phyloP scores from a whole-genome alignment of 805 yeast genomes.

The Cyberlindnera maclurae region DNA sequence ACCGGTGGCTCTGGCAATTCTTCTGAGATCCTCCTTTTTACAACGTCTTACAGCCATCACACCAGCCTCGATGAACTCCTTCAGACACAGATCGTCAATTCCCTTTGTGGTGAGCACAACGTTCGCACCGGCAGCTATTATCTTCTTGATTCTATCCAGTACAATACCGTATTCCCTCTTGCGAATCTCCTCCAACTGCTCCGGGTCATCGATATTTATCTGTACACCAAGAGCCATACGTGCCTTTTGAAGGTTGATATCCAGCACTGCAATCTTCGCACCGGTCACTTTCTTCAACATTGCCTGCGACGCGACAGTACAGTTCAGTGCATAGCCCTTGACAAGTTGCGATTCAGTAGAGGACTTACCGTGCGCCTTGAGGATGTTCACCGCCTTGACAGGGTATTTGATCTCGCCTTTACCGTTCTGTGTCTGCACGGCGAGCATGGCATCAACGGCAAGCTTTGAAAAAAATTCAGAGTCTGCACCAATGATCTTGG shows the following conservation, averaged over 20 bases:
- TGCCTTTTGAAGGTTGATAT: conserved; percentile 90
- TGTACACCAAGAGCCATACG: conserved; percentile 98
- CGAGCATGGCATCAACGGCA: conserved; percentile 93
- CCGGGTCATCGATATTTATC: conserved; percentile 95
- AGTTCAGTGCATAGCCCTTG: conserved; percentile 92
- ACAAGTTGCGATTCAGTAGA: conserved; percentile 80
- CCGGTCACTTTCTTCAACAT: conserved; percentile 66
- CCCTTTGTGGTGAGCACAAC: conserved; percentile 93
- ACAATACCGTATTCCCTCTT: conserved; percentile 76
- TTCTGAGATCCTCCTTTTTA: conserved; percentile 90
- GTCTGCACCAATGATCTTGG: conserved; percentile 92
- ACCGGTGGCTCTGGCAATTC: conserved; percentile 97
- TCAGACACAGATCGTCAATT: conserved; percentile 97
- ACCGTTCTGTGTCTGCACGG: conserved; percentile 83
- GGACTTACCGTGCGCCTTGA: conserved; percentile 96
- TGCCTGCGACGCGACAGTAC: conserved; percentile 96
- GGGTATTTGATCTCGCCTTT: conserved; percentile 92
- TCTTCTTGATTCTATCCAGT: conserved; percentile 69
- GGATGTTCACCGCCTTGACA: conserved; percentile 90
- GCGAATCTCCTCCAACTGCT: conserved; percentile 91
- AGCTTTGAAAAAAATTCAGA: conserved; percentile 81
- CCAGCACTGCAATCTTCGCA: conserved; percentile 86
- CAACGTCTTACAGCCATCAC: conserved; percentile 93
- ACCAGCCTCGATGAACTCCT: conserved; percentile 79
- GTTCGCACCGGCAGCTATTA: conserved; percentile 78